phyloP scores from a whole-genome alignment of 208 protist genomes.

The Acanthamoeba lenticulata region DNA sequence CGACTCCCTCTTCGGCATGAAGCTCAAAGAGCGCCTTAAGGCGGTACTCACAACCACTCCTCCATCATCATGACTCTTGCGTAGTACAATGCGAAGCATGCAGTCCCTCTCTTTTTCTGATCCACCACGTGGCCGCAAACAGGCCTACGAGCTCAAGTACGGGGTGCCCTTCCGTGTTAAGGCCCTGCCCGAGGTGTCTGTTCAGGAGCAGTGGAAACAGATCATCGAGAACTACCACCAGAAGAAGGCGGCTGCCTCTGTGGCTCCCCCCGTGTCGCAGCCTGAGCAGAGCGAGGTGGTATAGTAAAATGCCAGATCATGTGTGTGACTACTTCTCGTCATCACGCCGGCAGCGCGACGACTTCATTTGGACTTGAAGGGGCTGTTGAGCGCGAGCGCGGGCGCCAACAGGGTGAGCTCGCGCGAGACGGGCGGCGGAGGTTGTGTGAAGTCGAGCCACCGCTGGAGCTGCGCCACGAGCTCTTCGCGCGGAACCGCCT shows the following conservation, averaged over 20 bases:
- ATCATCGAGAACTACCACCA: neutral
- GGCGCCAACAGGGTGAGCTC: conserved; percentile 22
- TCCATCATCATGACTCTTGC: neutral
- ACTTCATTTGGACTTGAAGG: neutral
- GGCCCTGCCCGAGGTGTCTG: neutral
- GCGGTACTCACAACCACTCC: neutral
- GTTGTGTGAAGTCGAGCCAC: neutral
- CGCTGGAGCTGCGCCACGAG: neutral
- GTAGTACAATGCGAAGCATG: too few relatives aligned
- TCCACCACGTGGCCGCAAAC: neutral
- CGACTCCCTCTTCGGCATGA: neutral
- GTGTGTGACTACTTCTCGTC: neutral
- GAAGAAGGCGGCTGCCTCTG: neutral
- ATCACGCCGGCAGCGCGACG: neutral
- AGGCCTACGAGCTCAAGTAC: neutral
- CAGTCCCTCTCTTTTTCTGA: neutral
- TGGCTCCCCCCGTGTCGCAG: neutral
- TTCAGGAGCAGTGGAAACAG: neutral
- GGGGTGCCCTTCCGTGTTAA: neutral
- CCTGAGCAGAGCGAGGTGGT: neutral
- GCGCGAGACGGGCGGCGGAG: neutral
- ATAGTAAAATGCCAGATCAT: neutral
- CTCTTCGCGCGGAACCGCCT: neutral
- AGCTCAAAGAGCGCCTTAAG: neutral
- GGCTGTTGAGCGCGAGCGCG: neutral